Evolutionary conservation across 306 rosid genomes (phyloP).

Genomic region (Amphicarpaea edgeworthii): DNA sequence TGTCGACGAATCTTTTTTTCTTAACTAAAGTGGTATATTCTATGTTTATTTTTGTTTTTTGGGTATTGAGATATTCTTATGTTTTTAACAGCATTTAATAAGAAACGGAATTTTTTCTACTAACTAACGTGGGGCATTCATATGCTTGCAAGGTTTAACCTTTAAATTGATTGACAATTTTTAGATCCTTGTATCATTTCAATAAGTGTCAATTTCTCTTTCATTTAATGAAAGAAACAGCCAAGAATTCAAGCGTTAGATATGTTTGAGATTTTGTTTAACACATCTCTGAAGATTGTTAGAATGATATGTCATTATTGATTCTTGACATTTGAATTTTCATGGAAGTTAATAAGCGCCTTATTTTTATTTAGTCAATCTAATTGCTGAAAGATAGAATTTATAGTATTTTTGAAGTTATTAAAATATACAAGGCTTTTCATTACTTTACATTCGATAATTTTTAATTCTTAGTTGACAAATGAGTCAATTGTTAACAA

Average conservation of each 20-base stretch:
- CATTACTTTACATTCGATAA: neutral
- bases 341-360: neutral
- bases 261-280: neutral
- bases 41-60: too few relatives aligned
- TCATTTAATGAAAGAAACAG: neutral
- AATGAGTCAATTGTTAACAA: neutral
- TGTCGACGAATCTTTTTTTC: too few relatives aligned
- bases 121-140: too few relatives aligned
- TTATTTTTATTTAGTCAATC: neutral
- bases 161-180: constrained; percentile 34
- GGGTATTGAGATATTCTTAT: too few relatives aligned
- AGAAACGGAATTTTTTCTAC: too few relatives aligned
- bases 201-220: neutral
- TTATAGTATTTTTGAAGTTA: neutral
- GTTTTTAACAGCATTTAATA: too few relatives aligned
- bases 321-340: neutral
- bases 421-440: neutral
- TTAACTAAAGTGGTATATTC: too few relatives aligned
- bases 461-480: neutral
- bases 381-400: neutral
- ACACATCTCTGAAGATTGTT: neutral
- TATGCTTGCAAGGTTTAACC: neutral
- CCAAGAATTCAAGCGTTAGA: neutral
- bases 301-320: neutral
- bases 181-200: neutral